Evolutionary conservation across 2,329 filamentous ascomycete genomes (phyloP).

Genomic region (Diatrype stigma): DNA sequence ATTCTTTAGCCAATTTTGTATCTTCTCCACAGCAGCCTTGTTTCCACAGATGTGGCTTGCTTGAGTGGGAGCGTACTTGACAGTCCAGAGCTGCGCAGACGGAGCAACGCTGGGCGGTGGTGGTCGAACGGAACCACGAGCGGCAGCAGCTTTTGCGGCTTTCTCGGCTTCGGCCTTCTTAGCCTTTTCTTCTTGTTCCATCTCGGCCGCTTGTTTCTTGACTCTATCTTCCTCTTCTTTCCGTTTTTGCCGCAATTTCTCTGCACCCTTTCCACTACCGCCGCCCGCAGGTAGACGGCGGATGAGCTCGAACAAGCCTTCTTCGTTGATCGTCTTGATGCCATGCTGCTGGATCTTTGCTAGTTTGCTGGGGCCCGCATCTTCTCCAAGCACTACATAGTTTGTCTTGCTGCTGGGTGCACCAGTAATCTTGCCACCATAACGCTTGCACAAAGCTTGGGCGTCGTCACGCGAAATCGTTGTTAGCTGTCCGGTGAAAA

Average conservation of each 20-base stretch:
- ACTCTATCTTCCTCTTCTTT: slow-evolving; percentile 81
- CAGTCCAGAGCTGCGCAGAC: slow-evolving; percentile 78
- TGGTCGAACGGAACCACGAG: slow-evolving; percentile 33
- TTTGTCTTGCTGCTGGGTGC: slow-evolving; percentile 89
- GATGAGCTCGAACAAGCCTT: slow-evolving; percentile 86
- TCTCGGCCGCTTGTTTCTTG: slow-evolving; percentile 73
- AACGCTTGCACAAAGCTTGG: slow-evolving; percentile 81
- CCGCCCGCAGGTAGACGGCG: slow-evolving; percentile 76
- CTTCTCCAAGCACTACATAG: slow-evolving; percentile 85
- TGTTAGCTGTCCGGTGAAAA: slow-evolving; percentile 87
- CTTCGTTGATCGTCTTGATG: slow-evolving; percentile 90
- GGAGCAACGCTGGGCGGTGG: slow-evolving; percentile 35
- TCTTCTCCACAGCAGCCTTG: slow-evolving; percentile 82
- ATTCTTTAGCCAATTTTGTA: slow-evolving; percentile 79
- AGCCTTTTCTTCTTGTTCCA: slow-evolving; percentile 74
- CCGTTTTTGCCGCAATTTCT: slow-evolving; percentile 79
- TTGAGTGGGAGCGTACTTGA: slow-evolving; percentile 86
- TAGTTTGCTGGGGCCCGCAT: slow-evolving; percentile 91
- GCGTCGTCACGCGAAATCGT: slow-evolving; percentile 80
- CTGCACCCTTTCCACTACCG: slow-evolving; percentile 81
- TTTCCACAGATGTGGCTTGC: slow-evolving; percentile 92
- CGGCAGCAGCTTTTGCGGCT: slow-evolving; percentile 47
- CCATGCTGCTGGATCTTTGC: slow-evolving; percentile 74
- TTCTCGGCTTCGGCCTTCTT: slow-evolving; percentile 49
- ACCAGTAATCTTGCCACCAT: slow-evolving; percentile 84